A percentile compares a stretch with the other conserved stretches of the same genome.
phyloP scores from a whole-genome alignment of 164 flowering plant species.

The Litsea cubeba region DNA sequence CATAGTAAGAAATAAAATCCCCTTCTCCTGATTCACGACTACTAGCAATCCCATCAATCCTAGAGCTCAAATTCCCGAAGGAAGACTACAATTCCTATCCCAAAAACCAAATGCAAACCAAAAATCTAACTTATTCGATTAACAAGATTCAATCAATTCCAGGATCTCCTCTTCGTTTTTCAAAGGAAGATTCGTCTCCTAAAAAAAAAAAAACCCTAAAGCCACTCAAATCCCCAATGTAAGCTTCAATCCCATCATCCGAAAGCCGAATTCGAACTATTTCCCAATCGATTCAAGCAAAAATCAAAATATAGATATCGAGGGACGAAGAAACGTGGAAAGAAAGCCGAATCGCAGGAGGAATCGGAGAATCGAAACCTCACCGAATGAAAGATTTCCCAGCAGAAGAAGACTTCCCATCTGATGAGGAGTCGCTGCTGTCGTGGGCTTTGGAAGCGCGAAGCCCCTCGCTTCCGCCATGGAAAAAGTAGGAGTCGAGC shows the following conservation, averaged over 20 bases:
- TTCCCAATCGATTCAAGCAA: too few species aligned
- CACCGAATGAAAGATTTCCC: slow-evolving; percentile 80
- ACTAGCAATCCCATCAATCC: neutral
- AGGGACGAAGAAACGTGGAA: neutral
- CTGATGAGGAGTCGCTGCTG: neutral
- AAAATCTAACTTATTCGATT: too few species aligned
- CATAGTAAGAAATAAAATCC: too few species aligned
- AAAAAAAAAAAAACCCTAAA: too few species aligned
- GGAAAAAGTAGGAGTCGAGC: slow-evolving; percentile 69
- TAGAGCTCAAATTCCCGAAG: neutral
- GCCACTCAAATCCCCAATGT: too few species aligned
- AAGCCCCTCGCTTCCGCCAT: slow-evolving; percentile 87
- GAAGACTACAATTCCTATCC: neutral
- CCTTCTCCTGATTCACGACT: too few species aligned
- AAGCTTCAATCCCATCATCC: too few species aligned
- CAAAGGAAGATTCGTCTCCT: too few species aligned
- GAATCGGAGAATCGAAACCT: neutral
- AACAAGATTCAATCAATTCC: too few species aligned
- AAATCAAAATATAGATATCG: neutral
- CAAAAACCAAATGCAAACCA: neutral
- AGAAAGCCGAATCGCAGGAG: neutral
- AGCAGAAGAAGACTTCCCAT: slow-evolving; percentile 20
- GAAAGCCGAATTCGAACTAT: too few species aligned
- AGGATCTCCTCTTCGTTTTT: too few species aligned
- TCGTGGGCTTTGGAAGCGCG: slow-evolving; percentile 43